Conservation (phyloP, 805 yeast species). For the Starmerella tilneyi region DNA sequence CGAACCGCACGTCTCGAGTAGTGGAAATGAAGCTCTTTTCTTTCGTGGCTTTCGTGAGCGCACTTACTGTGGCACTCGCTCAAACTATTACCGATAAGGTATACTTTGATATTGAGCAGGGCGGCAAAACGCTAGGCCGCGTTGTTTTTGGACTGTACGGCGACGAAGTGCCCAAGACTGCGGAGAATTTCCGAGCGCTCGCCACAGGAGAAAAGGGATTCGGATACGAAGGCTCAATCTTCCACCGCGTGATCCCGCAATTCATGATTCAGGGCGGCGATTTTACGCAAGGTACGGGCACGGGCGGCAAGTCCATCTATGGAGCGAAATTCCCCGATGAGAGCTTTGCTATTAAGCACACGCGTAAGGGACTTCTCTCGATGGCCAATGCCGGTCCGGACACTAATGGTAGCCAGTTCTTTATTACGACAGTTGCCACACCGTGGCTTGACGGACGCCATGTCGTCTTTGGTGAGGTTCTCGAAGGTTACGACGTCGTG, state of each 20-base stretch:
- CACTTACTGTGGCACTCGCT: constrained; percentile 19
- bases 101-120: constrained; percentile 76
- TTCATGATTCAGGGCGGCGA: constrained; percentile 93
- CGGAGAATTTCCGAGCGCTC: constrained; percentile 91
- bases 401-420: constrained; percentile 84
- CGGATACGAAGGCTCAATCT: constrained; percentile 74
- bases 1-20: background rate
- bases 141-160: constrained; percentile 83
- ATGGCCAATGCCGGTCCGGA: constrained; percentile 69
- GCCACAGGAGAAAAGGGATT: constrained; percentile 91
- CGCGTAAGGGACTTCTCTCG: constrained; percentile 55
- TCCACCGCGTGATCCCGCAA: constrained; percentile 96
- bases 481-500: constrained; percentile 73
- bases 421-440: constrained; percentile 84
- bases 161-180: constrained; percentile 84
- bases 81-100: constrained; percentile 65
- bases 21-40: constrained; percentile 12
- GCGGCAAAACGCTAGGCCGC: constrained; percentile 66
- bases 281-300: constrained; percentile 50
- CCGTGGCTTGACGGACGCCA: constrained; percentile 90
- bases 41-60: constrained; percentile 12
- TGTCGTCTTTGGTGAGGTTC: constrained; percentile 92
- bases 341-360: constrained; percentile 49
- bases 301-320: constrained; percentile 72
- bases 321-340: constrained; percentile 71